Evolutionary conservation across 139 green algal species (phyloP).

Genomic region (Chlorella ohadii): DNA sequence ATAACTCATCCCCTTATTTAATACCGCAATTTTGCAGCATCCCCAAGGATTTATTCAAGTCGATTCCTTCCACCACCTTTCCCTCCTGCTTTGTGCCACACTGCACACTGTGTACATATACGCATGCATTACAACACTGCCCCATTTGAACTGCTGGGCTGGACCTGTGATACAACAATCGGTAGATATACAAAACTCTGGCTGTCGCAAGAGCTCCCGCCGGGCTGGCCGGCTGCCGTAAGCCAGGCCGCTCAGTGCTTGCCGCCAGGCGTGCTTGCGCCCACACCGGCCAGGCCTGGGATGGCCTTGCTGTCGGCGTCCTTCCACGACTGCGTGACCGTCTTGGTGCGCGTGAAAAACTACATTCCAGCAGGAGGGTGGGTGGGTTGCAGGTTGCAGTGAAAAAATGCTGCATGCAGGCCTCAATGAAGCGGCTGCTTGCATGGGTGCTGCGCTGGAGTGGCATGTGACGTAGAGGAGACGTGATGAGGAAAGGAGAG

Average conservation of each 20-base stretch:
- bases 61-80: background rate
- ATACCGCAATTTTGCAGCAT: background rate
- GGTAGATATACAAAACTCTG: background rate
- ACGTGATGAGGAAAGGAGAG: no score
- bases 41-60: background rate
- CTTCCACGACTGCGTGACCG: conserved; percentile 90
- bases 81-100: no score
- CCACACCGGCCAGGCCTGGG: conserved; percentile 53
- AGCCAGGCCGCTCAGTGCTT: conserved; percentile 16
- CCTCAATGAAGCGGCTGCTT: no score
- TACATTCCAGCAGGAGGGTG: background rate
- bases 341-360: conserved; percentile 98
- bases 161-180: background rate
- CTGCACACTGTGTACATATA: background rate
- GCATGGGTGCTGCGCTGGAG: no score
- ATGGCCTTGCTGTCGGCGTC: conserved; percentile 22
- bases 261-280: conserved; percentile 25
- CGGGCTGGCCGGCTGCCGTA: background rate
- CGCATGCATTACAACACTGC: background rate
- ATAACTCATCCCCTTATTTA: background rate
- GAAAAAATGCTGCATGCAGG: no score
- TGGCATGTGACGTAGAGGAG: no score
- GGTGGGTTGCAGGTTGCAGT: no score
- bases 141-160: background rate
- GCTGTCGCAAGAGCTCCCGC: background rate